phyloP scores from a whole-genome alignment of 1,284 basidiomycete genomes.

The Fomitiporia mediterranea region DNA sequence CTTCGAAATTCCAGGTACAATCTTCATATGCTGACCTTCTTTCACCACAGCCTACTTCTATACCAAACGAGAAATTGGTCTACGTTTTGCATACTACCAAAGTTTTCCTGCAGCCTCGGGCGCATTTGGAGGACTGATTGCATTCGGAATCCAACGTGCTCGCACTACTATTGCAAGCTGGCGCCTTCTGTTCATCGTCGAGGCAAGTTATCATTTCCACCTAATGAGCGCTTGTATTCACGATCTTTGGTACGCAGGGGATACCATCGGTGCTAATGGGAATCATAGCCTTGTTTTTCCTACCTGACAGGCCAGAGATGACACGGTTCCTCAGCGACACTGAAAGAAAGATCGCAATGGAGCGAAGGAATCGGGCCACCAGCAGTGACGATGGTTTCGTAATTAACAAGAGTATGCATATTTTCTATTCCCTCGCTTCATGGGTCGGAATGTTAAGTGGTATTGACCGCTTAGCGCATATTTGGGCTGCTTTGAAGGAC shows the following conservation, averaged over 20 bases:
- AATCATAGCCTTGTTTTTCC: slow-evolving; percentile 53
- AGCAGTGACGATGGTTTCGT: slow-evolving; percentile 63
- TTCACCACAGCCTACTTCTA: slow-evolving; percentile 61
- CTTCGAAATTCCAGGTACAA: background rate
- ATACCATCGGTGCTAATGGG: slow-evolving; percentile 67
- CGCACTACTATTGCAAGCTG: slow-evolving; percentile 49
- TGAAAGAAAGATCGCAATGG: slow-evolving; percentile 69
- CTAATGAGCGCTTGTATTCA: background rate
- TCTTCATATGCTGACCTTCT: background rate
- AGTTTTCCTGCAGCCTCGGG: slow-evolving; percentile 76
- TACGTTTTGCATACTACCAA: slow-evolving; percentile 73
- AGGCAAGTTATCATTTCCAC: slow-evolving; percentile 37
- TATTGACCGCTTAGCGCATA: slow-evolving; percentile 42
- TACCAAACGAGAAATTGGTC: slow-evolving; percentile 66
- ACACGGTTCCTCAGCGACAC: slow-evolving; percentile 64
- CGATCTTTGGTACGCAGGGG: slow-evolving; percentile 46
- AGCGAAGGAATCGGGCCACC: slow-evolving; percentile 67
- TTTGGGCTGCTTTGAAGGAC: slow-evolving; percentile 61
- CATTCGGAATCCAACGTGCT: slow-evolving; percentile 63
- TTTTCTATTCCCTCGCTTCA: slow-evolving; percentile 17
- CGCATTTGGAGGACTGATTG: slow-evolving; percentile 72
- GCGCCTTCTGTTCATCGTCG: slow-evolving; percentile 74
- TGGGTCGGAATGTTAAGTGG: slow-evolving; percentile 9
- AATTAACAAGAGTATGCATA: slow-evolving; percentile 50
- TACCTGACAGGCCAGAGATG: slow-evolving; percentile 78